These are phyloP conservation scores for Sphagnum fallax DNA, from an alignment of 228 moss, liverwort and hornwort genomes.

Conservation along the genomic window DNA sequence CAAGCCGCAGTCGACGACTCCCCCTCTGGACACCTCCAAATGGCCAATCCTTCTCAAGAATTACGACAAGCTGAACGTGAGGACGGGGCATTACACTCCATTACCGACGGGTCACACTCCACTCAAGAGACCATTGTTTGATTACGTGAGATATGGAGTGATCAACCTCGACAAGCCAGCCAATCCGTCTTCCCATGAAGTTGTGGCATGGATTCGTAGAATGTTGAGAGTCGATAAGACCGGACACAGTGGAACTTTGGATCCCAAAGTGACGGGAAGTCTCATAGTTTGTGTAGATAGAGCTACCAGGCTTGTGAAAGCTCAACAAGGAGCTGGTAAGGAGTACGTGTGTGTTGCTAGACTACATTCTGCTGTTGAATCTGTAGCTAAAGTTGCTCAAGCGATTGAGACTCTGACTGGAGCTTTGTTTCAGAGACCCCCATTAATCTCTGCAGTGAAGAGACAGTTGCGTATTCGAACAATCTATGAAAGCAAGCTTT, in stretches of 20 bases:
- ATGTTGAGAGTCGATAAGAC: conserved; percentile 93
- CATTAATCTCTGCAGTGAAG: conserved; percentile 88
- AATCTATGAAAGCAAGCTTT: conserved; percentile 88
- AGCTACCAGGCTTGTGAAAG: conserved; percentile 87
- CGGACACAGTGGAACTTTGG: conserved; percentile 89
- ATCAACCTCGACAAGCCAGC: conserved; percentile 97
- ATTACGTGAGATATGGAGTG: conserved; percentile 88
- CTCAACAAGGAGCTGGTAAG: conserved; percentile 97
- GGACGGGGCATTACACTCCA: conserved; percentile 94
- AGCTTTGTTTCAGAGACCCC: conserved; percentile 85
- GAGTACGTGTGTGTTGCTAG: conserved; percentile 96
- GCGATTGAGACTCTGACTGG: conserved; percentile 95
- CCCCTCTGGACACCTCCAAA: conserved; percentile 76
- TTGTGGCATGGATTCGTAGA: conserved; percentile 91
- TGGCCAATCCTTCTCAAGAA: conserved; percentile 94
- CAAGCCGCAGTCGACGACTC: conserved; percentile 80
- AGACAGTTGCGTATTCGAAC: conserved; percentile 89
- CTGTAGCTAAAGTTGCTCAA: conserved; percentile 71
- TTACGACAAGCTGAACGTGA: conserved; percentile 87
- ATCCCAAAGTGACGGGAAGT: conserved; percentile 95
- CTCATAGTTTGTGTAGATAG: conserved; percentile 92
- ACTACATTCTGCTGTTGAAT: conserved; percentile 85
- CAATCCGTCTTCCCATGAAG: conserved; percentile 88
- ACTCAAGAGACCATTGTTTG: conserved; percentile 73
- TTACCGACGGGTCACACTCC: conserved; percentile 84